phyloP scores from a whole-genome alignment of 768 basidiomycete species.

The Naematelia aurantialba region DNA sequence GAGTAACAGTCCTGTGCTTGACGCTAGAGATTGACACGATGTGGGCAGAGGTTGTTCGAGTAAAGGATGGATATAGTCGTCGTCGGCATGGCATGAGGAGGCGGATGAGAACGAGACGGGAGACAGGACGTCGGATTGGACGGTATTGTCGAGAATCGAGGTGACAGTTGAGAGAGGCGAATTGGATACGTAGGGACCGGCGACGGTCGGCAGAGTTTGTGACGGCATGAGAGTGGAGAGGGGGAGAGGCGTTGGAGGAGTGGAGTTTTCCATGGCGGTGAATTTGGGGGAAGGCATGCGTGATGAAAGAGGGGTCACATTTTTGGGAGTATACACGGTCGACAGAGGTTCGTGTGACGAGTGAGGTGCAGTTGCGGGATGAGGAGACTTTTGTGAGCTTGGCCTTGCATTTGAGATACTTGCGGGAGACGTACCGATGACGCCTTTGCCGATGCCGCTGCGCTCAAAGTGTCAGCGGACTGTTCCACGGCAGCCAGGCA shows the following conservation, averaged over 20 bases:
- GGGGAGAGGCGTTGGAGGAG: not conserved
- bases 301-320: not conserved
- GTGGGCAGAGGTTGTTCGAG: slow-evolving; percentile 1
- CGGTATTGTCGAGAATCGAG: slow-evolving; percentile 41
- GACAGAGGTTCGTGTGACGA: slow-evolving; percentile 3
- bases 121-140: slow-evolving; percentile 4
- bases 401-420: not conserved
- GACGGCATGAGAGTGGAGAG: not conserved
- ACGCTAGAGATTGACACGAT: slow-evolving; percentile 59
- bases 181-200: not conserved
- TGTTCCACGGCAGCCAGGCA: not conserved
- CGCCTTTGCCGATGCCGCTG: slow-evolving; percentile 95
- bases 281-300: not conserved
- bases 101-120: slow-evolving; percentile 17
- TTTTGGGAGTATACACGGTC: slow-evolving; percentile 1
- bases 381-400: not conserved
- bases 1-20: slow-evolving; percentile 89
- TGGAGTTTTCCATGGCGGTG: too few species aligned
- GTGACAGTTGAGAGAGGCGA: not conserved
- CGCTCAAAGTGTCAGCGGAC: not conserved
- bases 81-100: slow-evolving; percentile 6
- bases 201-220: not conserved
- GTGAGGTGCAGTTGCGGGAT: not conserved
- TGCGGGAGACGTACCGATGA: slow-evolving; percentile 67
- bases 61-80: slow-evolving; percentile 4